These are phyloP conservation scores for Cryptomeria japonica DNA, from an alignment of 75 land plant genomes.

Conservation along the genomic window DNA sequence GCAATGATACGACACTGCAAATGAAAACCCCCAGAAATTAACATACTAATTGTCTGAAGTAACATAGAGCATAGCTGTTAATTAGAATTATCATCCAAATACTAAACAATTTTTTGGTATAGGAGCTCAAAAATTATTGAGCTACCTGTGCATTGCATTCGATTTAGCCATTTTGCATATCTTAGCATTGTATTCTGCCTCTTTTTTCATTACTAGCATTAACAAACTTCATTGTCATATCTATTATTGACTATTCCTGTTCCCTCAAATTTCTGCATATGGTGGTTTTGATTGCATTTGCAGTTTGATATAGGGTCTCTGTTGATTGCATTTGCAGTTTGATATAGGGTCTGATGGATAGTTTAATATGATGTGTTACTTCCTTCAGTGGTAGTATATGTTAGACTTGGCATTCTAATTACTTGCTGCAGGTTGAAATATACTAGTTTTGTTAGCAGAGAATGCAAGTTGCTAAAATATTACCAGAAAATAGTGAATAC, in stretches of 20 bases:
- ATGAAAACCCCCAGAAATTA: background rate
- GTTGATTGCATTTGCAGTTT: background rate
- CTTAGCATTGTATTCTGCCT: background rate
- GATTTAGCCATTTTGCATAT: background rate
- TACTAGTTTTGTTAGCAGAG: background rate
- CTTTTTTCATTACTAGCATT: background rate
- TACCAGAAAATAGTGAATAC: background rate
- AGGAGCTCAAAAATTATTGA: background rate
- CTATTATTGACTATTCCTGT: too few species aligned
- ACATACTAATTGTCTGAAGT: background rate
- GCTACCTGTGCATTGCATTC: background rate
- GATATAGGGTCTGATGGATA: background rate
- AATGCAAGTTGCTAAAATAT: background rate
- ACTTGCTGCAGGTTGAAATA: background rate
- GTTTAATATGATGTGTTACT: background rate
- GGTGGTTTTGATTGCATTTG: background rate
- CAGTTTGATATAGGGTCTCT: background rate
- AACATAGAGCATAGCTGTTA: too few species aligned
- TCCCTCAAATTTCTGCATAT: background rate
- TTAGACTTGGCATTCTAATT: background rate
- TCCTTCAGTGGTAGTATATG: background rate
- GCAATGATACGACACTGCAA: background rate
- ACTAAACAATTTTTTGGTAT: background rate
- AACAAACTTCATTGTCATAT: background rate
- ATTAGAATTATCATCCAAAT: background rate